Percentiles rank a stretch among this genome's conserved stretches.
phyloP scores from a whole-genome alignment of 345 rosid genomes.

The Camelina laxa region DNA sequence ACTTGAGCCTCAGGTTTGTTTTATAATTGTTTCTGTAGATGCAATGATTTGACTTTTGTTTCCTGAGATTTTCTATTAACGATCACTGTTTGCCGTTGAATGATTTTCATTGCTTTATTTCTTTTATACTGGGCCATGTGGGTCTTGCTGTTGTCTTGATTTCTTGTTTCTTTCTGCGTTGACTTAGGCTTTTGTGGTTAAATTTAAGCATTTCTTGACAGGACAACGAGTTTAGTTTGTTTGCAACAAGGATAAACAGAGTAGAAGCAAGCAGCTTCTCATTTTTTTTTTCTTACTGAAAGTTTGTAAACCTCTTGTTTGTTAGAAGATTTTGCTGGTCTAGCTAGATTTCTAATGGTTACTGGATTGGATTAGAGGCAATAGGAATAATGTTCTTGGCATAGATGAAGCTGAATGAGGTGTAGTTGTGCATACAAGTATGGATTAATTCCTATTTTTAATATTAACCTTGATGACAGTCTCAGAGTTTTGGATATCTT shows the following conservation, averaged over 20 bases:
- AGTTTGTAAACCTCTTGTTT: not conserved
- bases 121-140: not conserved
- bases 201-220: not conserved
- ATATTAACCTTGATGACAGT: not conserved
- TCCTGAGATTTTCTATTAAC: not conserved
- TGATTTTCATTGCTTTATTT: not conserved
- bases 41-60: not conserved
- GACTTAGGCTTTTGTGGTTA: conserved; percentile 10
- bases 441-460: not conserved
- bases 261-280: not conserved
- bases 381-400: not conserved
- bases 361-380: not conserved
- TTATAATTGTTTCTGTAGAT: not conserved
- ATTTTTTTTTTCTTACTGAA: not conserved
- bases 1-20: conserved; percentile 67
- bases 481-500: not conserved
- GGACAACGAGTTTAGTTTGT: not conserved
- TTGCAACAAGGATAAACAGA: not conserved
- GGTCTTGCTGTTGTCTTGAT: not conserved
- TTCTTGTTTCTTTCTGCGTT: conserved; percentile 22
- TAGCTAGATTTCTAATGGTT: not conserved
- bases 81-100: not conserved
- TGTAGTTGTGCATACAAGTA: not conserved
- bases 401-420: not conserved
- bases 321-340: not conserved